Conservation (phyloP, 2,329 filamentous ascomycete species). For the Botrytis aclada region DNA sequence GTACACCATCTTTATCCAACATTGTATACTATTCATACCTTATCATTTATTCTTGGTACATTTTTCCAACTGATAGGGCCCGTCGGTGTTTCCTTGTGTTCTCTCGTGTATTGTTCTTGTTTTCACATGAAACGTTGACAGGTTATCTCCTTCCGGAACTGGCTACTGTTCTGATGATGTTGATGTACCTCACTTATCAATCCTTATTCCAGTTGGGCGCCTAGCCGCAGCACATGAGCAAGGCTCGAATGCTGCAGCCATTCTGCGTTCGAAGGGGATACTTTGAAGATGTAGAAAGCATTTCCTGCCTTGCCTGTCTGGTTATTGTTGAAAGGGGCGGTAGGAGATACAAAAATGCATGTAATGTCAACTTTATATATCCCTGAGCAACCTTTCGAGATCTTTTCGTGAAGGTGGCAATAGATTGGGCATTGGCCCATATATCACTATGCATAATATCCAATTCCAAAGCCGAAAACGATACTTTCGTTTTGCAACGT, state of each 20-base stretch:
- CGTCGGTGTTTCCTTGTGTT: neutral
- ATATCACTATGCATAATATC: neutral
- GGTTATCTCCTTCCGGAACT: neutral
- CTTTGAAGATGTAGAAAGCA: neutral
- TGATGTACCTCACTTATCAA: neutral
- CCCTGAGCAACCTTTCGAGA: neutral
- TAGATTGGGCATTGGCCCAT: neutral
- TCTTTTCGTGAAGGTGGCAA: neutral
- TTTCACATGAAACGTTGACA: neutral
- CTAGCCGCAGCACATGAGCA: neutral
- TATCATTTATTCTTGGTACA: neutral
- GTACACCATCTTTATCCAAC: constrained; percentile 9
- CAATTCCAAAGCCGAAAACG: neutral
- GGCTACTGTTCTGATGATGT: neutral
- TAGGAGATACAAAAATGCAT: neutral
- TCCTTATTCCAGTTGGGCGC: neutral
- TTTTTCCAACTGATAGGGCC: neutral
- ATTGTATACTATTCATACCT: neutral
- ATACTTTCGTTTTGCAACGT: neutral
- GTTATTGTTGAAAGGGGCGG: neutral
- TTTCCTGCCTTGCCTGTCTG: neutral
- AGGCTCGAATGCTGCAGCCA: neutral
- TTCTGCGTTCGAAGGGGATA: neutral
- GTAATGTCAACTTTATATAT: neutral
- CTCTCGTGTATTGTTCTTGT: neutral